phyloP scores from a whole-genome alignment of 2,329 filamentous ascomycete species.

The Diaporthe sp. region DNA sequence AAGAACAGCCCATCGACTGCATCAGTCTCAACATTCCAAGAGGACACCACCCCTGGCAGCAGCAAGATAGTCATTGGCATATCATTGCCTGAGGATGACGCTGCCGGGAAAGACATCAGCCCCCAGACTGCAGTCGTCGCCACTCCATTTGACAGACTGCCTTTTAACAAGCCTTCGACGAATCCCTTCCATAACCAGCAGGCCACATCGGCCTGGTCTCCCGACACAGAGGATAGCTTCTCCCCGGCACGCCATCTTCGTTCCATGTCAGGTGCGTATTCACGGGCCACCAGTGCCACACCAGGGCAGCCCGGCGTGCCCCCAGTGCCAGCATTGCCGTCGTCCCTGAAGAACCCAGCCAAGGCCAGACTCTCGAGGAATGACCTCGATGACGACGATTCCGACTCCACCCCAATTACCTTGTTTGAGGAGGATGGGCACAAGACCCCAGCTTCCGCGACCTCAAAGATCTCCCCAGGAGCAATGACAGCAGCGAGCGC shows the following conservation, averaged over 20 bases:
- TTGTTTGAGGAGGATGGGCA: slow-evolving; percentile 77
- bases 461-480: slow-evolving; percentile 51
- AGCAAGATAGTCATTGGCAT: slow-evolving; percentile 81
- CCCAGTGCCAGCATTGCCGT: slow-evolving; percentile 70
- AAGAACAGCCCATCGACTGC: slow-evolving; percentile 50
- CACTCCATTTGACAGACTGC: slow-evolving; percentile 47
- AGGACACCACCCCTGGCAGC: slow-evolving; percentile 60
- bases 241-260: slow-evolving; percentile 54
- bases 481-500: slow-evolving; percentile 67
- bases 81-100: slow-evolving; percentile 66
- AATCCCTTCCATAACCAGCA: slow-evolving; percentile 45
- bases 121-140: slow-evolving; percentile 60
- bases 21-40: background rate
- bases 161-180: slow-evolving; percentile 36
- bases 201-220: slow-evolving; percentile 67
- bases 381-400: slow-evolving; percentile 60
- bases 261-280: slow-evolving; percentile 70
- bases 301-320: slow-evolving; percentile 55
- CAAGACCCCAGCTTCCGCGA: slow-evolving; percentile 47
- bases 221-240: slow-evolving; percentile 66
- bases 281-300: slow-evolving; percentile 57
- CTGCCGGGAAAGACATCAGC: slow-evolving; percentile 58
- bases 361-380: slow-evolving; percentile 37
- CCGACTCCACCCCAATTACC: slow-evolving; percentile 68
- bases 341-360: slow-evolving; percentile 47